Evolutionary conservation across 2,329 filamentous ascomycete genomes (phyloP).

Genomic region (Penicillium sclerotigenum): DNA sequence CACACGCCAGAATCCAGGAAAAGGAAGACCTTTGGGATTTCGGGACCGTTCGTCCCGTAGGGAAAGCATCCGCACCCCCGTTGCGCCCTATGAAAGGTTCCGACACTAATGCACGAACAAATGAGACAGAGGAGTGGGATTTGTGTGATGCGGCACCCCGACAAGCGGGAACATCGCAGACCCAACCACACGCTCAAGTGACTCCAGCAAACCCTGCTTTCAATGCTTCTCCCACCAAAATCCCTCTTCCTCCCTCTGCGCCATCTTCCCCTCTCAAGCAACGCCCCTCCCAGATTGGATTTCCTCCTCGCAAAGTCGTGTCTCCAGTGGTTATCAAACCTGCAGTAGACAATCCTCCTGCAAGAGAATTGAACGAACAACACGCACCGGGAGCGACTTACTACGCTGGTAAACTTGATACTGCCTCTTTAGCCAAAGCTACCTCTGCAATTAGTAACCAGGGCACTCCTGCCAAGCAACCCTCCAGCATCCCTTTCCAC

Average conservation of each 20-base stretch:
- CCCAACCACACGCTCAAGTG: conserved; percentile 55
- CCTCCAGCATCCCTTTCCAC: background rate
- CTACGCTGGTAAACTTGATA: background rate
- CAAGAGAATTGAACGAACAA: conserved; percentile 7
- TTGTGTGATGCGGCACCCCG: conserved; percentile 26
- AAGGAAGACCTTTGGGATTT: conserved; percentile 93
- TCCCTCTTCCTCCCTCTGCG: conserved; percentile 49
- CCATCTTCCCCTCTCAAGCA: conserved; percentile 56
- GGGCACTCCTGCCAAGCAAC: background rate
- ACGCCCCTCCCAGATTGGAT: conserved; percentile 49
- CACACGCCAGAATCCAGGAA: conserved; percentile 52
- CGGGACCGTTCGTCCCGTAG: conserved; percentile 84
- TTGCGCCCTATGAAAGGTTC: conserved; percentile 75
- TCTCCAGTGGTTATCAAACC: conserved; percentile 39
- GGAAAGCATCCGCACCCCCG: conserved; percentile 55
- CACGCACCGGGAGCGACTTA: conserved; percentile 10
- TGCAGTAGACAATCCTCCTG: conserved; percentile 27
- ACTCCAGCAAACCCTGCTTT: conserved; percentile 48
- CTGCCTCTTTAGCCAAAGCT: background rate
- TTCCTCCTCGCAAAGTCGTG: conserved; percentile 45
- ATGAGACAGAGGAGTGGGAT: conserved; percentile 37
- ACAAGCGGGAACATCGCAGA: conserved; percentile 26
- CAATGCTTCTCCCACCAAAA: conserved; percentile 55
- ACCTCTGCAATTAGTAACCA: background rate
- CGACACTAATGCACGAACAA: conserved; percentile 70